A percentile compares a stretch with the other conserved stretches of the same genome.
phyloP scores from a whole-genome alignment of 345 rosid genomes.

The Lumnitzera littorea region DNA sequence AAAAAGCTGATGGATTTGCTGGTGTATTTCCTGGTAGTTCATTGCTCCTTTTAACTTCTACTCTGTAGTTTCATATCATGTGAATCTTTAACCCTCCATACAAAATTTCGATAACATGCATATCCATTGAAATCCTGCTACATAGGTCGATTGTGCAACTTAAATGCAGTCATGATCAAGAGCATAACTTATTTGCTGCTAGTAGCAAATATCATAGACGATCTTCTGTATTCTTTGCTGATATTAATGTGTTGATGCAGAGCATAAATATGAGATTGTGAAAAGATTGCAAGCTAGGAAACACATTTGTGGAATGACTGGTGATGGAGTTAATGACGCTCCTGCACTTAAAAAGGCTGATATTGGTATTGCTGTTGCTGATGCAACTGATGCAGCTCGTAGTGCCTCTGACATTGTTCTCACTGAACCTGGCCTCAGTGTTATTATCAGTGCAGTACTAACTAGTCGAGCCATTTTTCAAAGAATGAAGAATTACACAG shows the following conservation, averaged over 20 bases:
- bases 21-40: slow-evolving; percentile 63
- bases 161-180: too few relatives aligned
- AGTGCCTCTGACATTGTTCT: slow-evolving; percentile 68
- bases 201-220: neutral
- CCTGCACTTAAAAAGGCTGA: slow-evolving; percentile 71
- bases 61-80: neutral
- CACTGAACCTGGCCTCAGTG: slow-evolving; percentile 64
- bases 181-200: neutral
- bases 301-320: slow-evolving; percentile 54
- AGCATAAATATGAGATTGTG: slow-evolving; percentile 68
- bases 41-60: neutral
- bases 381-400: slow-evolving; percentile 73
- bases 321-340: slow-evolving; percentile 65
- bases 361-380: slow-evolving; percentile 69
- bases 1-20: slow-evolving; percentile 61
- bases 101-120: neutral
- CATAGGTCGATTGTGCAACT: too few relatives aligned
- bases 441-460: slow-evolving; percentile 59
- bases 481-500: slow-evolving; percentile 74
- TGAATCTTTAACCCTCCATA: neutral
- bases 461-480: slow-evolving; percentile 60
- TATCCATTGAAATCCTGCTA: neutral
- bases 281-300: slow-evolving; percentile 69
- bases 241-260: slow-evolving; percentile 15
- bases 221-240: neutral